These are phyloP conservation scores for Eucalyptus shirleyi DNA, from an alignment of 345 rosid species.

Conservation along the genomic window DNA sequence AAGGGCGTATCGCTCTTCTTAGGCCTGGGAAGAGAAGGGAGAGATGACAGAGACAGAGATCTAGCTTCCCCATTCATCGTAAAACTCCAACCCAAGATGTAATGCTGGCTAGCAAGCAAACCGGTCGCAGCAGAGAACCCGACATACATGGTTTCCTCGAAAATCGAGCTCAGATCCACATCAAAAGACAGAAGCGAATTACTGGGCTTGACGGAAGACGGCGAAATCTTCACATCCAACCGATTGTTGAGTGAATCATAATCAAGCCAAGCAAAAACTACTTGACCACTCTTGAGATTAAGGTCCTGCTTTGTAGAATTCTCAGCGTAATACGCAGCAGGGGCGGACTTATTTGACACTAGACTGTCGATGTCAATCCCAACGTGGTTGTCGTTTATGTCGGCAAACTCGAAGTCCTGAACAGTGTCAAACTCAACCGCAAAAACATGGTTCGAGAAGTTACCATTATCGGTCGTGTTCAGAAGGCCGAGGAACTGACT, in stretches of 20 bases:
- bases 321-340: constrained; percentile 38
- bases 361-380: constrained; percentile 68
- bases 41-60: constrained; percentile 43
- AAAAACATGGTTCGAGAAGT: constrained; percentile 45
- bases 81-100: constrained; percentile 88
- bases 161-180: constrained; percentile 45
- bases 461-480: constrained; percentile 31
- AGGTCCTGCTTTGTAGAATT: constrained; percentile 24
- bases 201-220: constrained; percentile 45
- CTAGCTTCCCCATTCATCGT: constrained; percentile 48
- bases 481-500: constrained; percentile 65
- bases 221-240: constrained; percentile 61
- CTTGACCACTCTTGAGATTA: constrained; percentile 29
- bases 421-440: constrained; percentile 91
- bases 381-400: constrained; percentile 71
- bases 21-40: constrained; percentile 48
- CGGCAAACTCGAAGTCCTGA: constrained; percentile 47
- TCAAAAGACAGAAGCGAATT: constrained; percentile 42
- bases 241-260: constrained; percentile 48
- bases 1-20: constrained; percentile 6
- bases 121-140: constrained; percentile 94
- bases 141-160: constrained; percentile 59
- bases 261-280: constrained; percentile 79
- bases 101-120: constrained; percentile 63
- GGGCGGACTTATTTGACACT: constrained; percentile 37